Evolutionary conservation across 331 rosid genomes (phyloP).

Genomic region (Rhamnella rubrinervis): DNA sequence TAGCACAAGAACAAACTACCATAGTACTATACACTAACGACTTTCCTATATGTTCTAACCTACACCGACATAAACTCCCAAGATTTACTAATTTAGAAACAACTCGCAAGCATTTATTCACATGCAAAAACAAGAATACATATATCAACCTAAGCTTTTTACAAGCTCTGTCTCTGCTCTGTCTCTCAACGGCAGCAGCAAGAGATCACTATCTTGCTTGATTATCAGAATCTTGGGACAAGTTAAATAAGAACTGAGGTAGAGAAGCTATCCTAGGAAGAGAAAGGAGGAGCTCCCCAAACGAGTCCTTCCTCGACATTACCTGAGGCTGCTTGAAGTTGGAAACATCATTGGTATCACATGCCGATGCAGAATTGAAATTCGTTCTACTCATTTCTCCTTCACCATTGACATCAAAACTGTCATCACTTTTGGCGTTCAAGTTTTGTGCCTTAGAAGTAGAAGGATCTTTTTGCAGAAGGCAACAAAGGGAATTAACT

Average conservation of each 20-base stretch:
- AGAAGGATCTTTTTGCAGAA: conserved; percentile 65
- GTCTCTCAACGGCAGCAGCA: background rate
- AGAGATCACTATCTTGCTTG: conserved; percentile 39
- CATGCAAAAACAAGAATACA: conserved; percentile 14
- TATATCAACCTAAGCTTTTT: conserved; percentile 9
- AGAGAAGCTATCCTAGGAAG: conserved; percentile 93
- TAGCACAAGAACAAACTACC: background rate
- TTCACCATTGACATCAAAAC: conserved; percentile 5
- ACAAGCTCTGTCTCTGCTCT: background rate
- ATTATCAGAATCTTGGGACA: conserved; percentile 49
- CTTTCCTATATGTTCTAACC: background rate
- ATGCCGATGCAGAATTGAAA: conserved; percentile 21
- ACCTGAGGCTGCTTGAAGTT: conserved; percentile 50
- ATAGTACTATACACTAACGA: too few relatives aligned
- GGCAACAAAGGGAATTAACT: conserved; percentile 73
- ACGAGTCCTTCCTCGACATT: conserved; percentile 68
- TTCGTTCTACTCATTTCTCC: conserved; percentile 29
- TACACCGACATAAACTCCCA: conserved; percentile 2
- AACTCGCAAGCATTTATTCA: conserved; percentile 27
- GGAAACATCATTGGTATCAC: conserved; percentile 33
- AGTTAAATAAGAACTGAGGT: conserved; percentile 67
- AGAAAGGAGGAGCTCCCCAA: conserved; percentile 67
- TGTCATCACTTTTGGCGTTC: conserved; percentile 8
- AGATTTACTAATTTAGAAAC: conserved; percentile 6
- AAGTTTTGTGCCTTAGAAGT: conserved; percentile 38